A percentile compares a stretch with the other conserved stretches of the same genome.
phyloP scores from a whole-genome alignment of 2,329 filamentous ascomycete species.

The Botrytis cinerea region DNA sequence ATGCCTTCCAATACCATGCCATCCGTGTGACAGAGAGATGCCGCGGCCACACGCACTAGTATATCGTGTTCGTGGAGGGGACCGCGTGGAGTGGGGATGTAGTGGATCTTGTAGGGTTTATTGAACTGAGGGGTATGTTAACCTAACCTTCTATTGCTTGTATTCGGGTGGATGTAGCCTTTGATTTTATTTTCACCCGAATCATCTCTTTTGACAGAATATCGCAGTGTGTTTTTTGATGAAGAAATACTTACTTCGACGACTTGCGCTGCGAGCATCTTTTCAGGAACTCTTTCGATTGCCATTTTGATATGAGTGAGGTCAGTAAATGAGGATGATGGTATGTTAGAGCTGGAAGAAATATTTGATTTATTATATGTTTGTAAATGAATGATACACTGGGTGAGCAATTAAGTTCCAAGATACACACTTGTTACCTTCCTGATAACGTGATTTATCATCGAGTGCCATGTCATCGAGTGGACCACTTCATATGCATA shows the following conservation, averaged over 20 bases:
- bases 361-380: not conserved
- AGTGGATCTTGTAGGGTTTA: slow-evolving; percentile 55
- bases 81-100: slow-evolving; percentile 49
- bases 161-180: not conserved
- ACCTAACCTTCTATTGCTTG: not conserved
- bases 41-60: slow-evolving; percentile 57
- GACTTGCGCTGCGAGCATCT: slow-evolving; percentile 51
- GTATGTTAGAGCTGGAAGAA: not conserved
- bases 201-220: not conserved
- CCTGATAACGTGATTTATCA: not conserved
- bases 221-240: not conserved
- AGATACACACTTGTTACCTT: not conserved
- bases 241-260: slow-evolving; percentile 43
- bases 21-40: slow-evolving; percentile 65
- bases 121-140: slow-evolving; percentile 46
- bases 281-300: slow-evolving; percentile 43
- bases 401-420: not conserved
- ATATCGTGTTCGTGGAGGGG: slow-evolving; percentile 52
- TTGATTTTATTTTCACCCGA: too few species aligned
- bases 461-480: too few species aligned
- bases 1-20: slow-evolving; percentile 54
- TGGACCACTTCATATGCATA: too few species aligned
- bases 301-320: slow-evolving; percentile 22
- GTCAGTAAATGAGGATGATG: not conserved
- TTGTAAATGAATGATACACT: not conserved